Evolutionary conservation across 768 basidiomycete genomes (phyloP).

Genomic region (Phaeotremella fagi): DNA sequence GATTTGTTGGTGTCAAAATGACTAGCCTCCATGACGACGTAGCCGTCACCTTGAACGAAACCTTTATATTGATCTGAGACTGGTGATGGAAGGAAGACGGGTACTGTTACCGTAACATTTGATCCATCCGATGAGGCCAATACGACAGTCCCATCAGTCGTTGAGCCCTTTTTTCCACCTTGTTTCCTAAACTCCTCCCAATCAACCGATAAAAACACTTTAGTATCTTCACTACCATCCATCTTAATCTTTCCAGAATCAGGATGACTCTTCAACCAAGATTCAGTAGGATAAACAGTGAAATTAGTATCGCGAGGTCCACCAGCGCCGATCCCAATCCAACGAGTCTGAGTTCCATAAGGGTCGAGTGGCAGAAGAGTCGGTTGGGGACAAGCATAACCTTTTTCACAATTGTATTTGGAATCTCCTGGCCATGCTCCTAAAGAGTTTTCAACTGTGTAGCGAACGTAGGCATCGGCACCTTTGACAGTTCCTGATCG

Average conservation of each 20-base stretch:
- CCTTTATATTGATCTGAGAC: slow-evolving; percentile 46
- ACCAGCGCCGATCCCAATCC: slow-evolving; percentile 61
- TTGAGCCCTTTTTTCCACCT: background rate
- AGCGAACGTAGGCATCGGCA: slow-evolving; percentile 61
- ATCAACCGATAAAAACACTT: slow-evolving; percentile 59
- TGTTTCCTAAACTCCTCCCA: slow-evolving; percentile 52
- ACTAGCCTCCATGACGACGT: slow-evolving; percentile 63
- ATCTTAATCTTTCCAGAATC: slow-evolving; percentile 54
- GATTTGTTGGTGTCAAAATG: slow-evolving; percentile 56
- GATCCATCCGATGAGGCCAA: slow-evolving; percentile 24
- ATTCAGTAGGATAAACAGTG: slow-evolving; percentile 53
- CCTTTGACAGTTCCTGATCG: slow-evolving; percentile 57
- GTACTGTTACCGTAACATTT: slow-evolving; percentile 28
- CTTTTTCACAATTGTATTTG: slow-evolving; percentile 55
- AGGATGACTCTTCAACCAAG: slow-evolving; percentile 57
- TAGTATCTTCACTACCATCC: slow-evolving; percentile 51
- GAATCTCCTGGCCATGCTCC: slow-evolving; percentile 71
- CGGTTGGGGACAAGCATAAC: slow-evolving; percentile 44
- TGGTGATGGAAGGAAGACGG: slow-evolving; percentile 15
- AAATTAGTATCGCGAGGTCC: slow-evolving; percentile 60
- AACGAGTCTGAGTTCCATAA: slow-evolving; percentile 57
- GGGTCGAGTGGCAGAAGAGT: slow-evolving; percentile 56
- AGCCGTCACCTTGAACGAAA: slow-evolving; percentile 62
- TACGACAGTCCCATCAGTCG: slow-evolving; percentile 1
- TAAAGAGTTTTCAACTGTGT: slow-evolving; percentile 59